Conservation (phyloP, 305 asterid species). For the Stenogyne calaminthoides region DNA sequence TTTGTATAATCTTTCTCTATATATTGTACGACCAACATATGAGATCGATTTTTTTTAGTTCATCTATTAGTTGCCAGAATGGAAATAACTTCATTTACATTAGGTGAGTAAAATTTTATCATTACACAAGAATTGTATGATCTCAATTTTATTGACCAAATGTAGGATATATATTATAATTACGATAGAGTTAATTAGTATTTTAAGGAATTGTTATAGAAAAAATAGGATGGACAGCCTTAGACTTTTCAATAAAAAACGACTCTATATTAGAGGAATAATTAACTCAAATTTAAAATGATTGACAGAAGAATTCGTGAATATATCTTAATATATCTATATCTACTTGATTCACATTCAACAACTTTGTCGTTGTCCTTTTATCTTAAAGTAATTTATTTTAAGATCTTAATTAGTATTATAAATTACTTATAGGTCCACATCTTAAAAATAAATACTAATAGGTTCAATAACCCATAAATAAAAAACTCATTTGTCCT, state of each 20-base stretch:
- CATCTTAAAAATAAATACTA: too few relatives aligned
- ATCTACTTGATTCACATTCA: not conserved
- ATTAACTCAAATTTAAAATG: not conserved
- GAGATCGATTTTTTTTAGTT: too few relatives aligned
- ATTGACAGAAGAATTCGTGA: not conserved
- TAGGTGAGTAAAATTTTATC: not conserved
- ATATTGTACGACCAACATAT: too few relatives aligned
- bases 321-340: not conserved
- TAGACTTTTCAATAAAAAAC: conserved; percentile 7
- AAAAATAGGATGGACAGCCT: not conserved
- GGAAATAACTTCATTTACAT: not conserved
- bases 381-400: too few relatives aligned
- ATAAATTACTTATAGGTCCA: too few relatives aligned
- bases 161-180: too few relatives aligned
- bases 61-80: not conserved
- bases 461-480: too few relatives aligned
- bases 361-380: not conserved
- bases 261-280: not conserved
- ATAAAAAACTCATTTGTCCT: too few relatives aligned
- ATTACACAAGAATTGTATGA: not conserved
- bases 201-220: not conserved
- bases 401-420: too few relatives aligned
- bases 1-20: not conserved
- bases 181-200: not conserved
- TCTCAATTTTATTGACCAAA: not conserved